Base-by-base conservation (phyloP, 2,329 filamentous ascomycete genomes). In the Parascedosporium putredinis region DNA sequence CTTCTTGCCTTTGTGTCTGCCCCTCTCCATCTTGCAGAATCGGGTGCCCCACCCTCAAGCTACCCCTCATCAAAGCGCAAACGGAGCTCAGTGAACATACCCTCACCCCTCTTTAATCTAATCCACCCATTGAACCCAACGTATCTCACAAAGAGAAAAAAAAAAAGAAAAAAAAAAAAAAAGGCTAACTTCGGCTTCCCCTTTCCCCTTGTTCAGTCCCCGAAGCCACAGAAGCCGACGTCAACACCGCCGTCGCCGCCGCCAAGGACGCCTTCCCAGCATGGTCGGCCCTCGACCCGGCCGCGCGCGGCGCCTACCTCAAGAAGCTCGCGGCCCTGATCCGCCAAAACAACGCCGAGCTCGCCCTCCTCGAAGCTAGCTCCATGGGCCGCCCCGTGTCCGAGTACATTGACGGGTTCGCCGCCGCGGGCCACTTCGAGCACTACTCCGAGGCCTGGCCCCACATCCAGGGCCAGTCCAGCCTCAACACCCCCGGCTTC, bases 401-500 rank as follows among this genome's bases (percentile, higher is more conserved):
- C 5, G 53, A 55, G 3, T 71, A 66, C 58, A 64, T 66, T 57
- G 68, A 72, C 52, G 62, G 58, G 14, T 51, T 56, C 25, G 57
- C 58, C 1, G 64, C 66, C 2, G 67, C 68, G 3, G 57, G 52
- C 4, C 54, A 62, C 10, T 70, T 65, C 36, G 65, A 68, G 8
- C 63, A 70, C 55, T 73, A 65, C 52, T 64, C 71, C 22, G 67
- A 70, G 54, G 66, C 68, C 3, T 71, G 65, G 58, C 59, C 62
- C 6, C 59, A 63, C 1, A 67, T 71, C 23, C 66, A 71, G 54
- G 73, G 74, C 20, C 63, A 67, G 46, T 66, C 70, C 1, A 70
- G 67, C 47, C 56, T 75, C 25, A 70, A 75, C 56, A 74, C 70
- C 0, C 72, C 73, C 1, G 71, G 71, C 3, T 65, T 66, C 50